These are phyloP conservation scores for Solanum sitiens DNA, from an alignment of 257 asterid genomes.

Conservation along the genomic window DNA sequence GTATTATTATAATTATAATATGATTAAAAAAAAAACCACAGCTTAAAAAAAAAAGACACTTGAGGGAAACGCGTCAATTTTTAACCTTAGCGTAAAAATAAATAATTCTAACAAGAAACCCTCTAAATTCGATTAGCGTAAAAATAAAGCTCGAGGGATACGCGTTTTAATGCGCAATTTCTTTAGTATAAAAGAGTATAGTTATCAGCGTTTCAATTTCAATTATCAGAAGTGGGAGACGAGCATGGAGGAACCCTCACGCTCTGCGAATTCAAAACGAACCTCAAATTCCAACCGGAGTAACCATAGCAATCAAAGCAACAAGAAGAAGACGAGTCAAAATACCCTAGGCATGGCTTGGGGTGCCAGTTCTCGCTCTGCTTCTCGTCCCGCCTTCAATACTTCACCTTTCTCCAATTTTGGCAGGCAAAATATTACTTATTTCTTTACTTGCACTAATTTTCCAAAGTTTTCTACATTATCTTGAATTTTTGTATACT, in stretches of 20 bases:
- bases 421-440: slow-evolving; percentile 36
- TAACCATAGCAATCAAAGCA: slow-evolving; percentile 19
- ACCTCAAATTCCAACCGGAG: slow-evolving; percentile 30
- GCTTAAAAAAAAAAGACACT: too few species aligned
- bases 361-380: slow-evolving; percentile 71
- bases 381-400: slow-evolving; percentile 49
- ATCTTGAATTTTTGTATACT: neutral
- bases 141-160: neutral
- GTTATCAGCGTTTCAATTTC: neutral
- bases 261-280: slow-evolving; percentile 32
- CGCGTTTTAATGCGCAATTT: neutral
- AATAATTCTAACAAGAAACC: neutral
- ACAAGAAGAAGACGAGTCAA: slow-evolving; percentile 51
- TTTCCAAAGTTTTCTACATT: neutral
- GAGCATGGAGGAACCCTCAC: slow-evolving; percentile 37
- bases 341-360: slow-evolving; percentile 86
- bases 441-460: neutral
- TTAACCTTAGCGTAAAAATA: too few species aligned
- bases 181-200: neutral
- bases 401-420: slow-evolving; percentile 76
- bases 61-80: too few species aligned
- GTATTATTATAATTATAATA: too few species aligned
- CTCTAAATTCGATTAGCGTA: neutral
- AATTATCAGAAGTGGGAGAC: neutral
- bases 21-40: too few species aligned